These are phyloP conservation scores for Yarrowia sp. DNA, from an alignment of 805 yeast species.

Conservation along the genomic window DNA sequence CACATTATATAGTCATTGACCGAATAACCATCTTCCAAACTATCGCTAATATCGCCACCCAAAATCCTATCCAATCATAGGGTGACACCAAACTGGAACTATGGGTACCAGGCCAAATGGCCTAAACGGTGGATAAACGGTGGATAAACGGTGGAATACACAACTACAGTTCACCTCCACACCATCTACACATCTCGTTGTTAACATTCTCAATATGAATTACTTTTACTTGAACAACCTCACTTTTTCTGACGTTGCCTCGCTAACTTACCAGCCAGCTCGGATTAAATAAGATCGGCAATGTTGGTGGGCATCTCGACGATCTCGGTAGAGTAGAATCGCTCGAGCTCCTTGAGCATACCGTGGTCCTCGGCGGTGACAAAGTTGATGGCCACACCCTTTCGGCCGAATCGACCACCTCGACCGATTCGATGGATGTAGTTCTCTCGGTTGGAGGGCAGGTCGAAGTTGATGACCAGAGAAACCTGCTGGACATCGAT, in stretches of 20 bases:
- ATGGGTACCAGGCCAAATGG: no score
- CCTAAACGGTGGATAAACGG: no score
- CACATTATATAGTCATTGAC: no score
- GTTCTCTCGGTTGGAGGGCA: conserved; percentile 89
- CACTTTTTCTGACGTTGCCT: conserved; percentile 18
- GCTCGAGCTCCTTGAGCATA: conserved; percentile 82
- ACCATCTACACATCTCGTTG: not conserved
- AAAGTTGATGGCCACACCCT: conserved; percentile 96
- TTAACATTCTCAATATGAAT: conserved; percentile 34
- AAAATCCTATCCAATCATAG: not conserved
- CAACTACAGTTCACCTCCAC: not conserved
- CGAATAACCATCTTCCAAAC: not conserved
- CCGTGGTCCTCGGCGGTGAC: conserved; percentile 80
- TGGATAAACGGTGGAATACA: no score
- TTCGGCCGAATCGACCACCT: conserved; percentile 98
- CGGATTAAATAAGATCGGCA: conserved; percentile 53
- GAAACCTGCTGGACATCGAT: conserved; percentile 98
- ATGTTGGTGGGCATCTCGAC: conserved; percentile 91
- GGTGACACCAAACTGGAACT: not conserved
- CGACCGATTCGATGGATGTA: conserved; percentile 98
- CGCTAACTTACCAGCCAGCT: conserved; percentile 19
- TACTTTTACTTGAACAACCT: conserved; percentile 36
- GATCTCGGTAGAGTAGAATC: conserved; percentile 85
- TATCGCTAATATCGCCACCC: not conserved
- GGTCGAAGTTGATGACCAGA: conserved; percentile 90